Conservation (phyloP, 345 rosid species). For the Salix viminalis region DNA sequence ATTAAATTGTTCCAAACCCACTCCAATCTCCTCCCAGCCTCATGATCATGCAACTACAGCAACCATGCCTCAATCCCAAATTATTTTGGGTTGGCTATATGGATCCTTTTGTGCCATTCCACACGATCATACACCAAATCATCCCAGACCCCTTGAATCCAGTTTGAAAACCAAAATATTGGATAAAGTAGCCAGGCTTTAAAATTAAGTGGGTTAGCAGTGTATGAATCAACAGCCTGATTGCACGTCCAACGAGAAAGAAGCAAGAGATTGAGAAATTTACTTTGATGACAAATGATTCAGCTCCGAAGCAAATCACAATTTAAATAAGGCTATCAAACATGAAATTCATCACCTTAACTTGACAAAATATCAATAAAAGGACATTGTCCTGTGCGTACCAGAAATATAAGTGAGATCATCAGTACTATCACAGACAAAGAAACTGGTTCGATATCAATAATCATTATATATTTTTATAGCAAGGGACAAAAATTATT, state of each 20-base stretch:
- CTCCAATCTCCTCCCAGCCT: neutral
- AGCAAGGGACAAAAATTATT: neutral
- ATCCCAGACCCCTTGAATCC: neutral
- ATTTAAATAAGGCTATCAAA: neutral
- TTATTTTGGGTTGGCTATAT: neutral
- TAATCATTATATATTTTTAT: neutral
- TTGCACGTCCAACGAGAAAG: neutral
- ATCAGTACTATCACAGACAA: neutral
- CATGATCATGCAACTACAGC: neutral
- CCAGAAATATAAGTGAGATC: neutral
- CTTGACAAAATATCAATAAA: neutral
- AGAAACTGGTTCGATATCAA: neutral
- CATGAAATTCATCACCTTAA: neutral
- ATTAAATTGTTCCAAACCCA: neutral
- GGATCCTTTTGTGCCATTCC: neutral
- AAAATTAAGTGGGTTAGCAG: neutral
- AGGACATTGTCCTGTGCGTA: neutral
- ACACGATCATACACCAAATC: neutral
- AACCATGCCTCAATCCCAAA: neutral
- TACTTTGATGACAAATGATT: neutral
- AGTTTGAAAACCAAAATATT: neutral
- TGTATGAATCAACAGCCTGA: neutral
- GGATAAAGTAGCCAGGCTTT: neutral
- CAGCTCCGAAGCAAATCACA: neutral
- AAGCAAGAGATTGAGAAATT: neutral